Evolutionary conservation across 139 green algal genomes (phyloP).

Genomic region (Spirogloea muscicola): DNA sequence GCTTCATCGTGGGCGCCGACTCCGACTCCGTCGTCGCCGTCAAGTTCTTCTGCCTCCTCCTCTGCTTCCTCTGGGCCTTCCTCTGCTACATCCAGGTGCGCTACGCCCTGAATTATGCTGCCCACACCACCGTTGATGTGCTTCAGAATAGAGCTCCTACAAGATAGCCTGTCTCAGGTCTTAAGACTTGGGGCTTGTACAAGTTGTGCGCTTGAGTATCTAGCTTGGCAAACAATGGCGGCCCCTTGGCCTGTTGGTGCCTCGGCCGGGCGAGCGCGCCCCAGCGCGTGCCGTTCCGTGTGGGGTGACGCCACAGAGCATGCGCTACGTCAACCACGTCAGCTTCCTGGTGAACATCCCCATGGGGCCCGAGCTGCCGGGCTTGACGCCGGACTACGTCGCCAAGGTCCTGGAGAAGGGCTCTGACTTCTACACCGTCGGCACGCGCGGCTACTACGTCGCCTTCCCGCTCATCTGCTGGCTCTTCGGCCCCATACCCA

Average conservation of each 20-base stretch:
- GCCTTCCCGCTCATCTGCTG: constrained; percentile 20
- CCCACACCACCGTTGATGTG: no score
- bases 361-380: background rate
- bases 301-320: no score
- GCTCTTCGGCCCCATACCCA: constrained; percentile 20
- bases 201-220: no score
- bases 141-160: no score
- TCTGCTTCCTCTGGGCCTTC: constrained; percentile 22
- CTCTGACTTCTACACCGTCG: constrained; percentile 15
- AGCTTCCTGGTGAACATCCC: constrained; percentile 23
- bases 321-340: constrained; percentile 23
- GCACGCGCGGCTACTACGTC: constrained; percentile 10
- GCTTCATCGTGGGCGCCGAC: background rate
- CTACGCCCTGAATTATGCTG: no score
- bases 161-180: no score
- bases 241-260: no score
- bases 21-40: background rate
- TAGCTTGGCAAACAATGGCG: no score
- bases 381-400: constrained; percentile 18
- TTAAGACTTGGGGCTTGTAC: no score
- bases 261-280: no score
- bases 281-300: no score
- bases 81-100: constrained; percentile 19
- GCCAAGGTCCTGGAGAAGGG: background rate
- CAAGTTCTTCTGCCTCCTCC: constrained; percentile 14